Evolutionary conservation across 192 early-diverging fungal species (phyloP).

Genomic region (Backusella westeae): DNA sequence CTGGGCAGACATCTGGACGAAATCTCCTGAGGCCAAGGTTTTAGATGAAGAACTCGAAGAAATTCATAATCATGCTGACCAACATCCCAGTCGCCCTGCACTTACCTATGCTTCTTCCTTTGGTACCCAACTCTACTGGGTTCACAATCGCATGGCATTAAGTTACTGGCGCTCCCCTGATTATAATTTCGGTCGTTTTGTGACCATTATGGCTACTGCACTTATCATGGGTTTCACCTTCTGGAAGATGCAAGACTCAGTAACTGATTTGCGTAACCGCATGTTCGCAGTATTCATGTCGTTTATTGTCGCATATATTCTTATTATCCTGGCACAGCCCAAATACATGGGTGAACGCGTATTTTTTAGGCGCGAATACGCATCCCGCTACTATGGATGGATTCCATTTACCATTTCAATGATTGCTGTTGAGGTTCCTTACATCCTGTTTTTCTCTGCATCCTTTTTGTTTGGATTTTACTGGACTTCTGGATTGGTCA

Average conservation of each 20-base stretch:
- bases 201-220: slow-evolving; percentile 53
- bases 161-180: slow-evolving; percentile 71
- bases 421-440: slow-evolving; percentile 69
- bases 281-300: slow-evolving; percentile 73
- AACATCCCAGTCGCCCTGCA: slow-evolving; percentile 22
- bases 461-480: slow-evolving; percentile 73
- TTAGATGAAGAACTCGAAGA: slow-evolving; percentile 51
- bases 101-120: slow-evolving; percentile 45
- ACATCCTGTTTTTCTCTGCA: slow-evolving; percentile 53
- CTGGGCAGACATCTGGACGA: slow-evolving; percentile 73
- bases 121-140: slow-evolving; percentile 53
- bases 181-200: slow-evolving; percentile 75
- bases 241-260: slow-evolving; percentile 54
- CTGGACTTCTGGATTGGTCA: slow-evolving; percentile 67
- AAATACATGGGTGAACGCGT: slow-evolving; percentile 63
- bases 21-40: slow-evolving; percentile 47
- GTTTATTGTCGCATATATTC: slow-evolving; percentile 57
- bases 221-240: slow-evolving; percentile 73
- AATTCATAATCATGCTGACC: slow-evolving; percentile 43
- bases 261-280: slow-evolving; percentile 60
- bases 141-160: slow-evolving; percentile 61
- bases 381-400: slow-evolving; percentile 68
- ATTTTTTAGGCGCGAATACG: slow-evolving; percentile 65
- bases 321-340: slow-evolving; percentile 75
- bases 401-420: slow-evolving; percentile 62